Percentiles rank a stretch among this genome's conserved stretches.
Conservation (phyloP, 2,329 filamentous ascomycete genomes). For the Aspergillus uvarum region DNA sequence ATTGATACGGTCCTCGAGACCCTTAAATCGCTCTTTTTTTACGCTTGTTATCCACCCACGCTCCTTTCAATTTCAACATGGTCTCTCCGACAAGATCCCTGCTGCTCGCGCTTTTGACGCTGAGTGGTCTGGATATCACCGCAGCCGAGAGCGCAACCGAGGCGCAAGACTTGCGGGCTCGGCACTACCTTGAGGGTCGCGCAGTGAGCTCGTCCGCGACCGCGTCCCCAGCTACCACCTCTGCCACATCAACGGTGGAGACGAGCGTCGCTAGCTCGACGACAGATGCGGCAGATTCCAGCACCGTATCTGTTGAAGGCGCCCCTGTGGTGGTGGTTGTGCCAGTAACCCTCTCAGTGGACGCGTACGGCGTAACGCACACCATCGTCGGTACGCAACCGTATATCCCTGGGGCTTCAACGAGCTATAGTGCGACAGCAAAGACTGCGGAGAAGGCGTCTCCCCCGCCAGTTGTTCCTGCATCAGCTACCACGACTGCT, state of each 20-base stretch:
- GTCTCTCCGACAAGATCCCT: slow-evolving; percentile 29
- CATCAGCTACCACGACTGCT: slow-evolving; percentile 2
- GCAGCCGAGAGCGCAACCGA: slow-evolving; percentile 29
- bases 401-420: slow-evolving; percentile 12
- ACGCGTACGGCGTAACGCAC: slow-evolving; percentile 25
- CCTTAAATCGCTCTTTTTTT: slow-evolving; percentile 9
- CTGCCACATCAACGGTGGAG: slow-evolving; percentile 5
- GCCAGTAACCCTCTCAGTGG: slow-evolving; percentile 23
- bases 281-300: neutral
- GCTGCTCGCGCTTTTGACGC: slow-evolving; percentile 34
- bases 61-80: slow-evolving; percentile 27
- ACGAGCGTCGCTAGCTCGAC: slow-evolving; percentile 1
- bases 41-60: slow-evolving; percentile 1
- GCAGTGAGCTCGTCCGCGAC: slow-evolving; percentile 26
- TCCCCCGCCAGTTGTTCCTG: neutral
- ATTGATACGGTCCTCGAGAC: slow-evolving; percentile 8
- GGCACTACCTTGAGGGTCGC: slow-evolving; percentile 33
- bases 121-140: slow-evolving; percentile 36
- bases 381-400: slow-evolving; percentile 21
- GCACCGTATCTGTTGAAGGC: slow-evolving; percentile 4
- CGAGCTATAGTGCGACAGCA: slow-evolving; percentile 13
- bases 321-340: slow-evolving; percentile 18
- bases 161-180: slow-evolving; percentile 33
- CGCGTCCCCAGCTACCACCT: neutral
- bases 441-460: slow-evolving; percentile 3